Evolutionary conservation across 805 yeast genomes (phyloP), one percentile per base, ranked within the genome.

Genomic region (Ogataea corticis): DNA sequence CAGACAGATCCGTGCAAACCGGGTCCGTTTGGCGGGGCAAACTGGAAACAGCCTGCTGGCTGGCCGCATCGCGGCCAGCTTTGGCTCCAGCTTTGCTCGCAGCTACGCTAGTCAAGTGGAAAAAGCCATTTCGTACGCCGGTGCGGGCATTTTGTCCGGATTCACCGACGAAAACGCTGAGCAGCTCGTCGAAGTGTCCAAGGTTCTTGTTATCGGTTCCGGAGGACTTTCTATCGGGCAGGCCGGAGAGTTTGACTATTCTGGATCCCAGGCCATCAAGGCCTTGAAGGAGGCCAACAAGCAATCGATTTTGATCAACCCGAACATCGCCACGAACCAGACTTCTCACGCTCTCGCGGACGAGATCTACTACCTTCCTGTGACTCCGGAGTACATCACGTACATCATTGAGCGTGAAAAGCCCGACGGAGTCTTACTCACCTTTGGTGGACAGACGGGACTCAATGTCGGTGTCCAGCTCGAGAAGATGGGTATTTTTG

Each of bases 401-500:
- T 87, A 94, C 68, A 88, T 94, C 62, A 92, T 94, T 54, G 96
- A 94, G 71, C 83, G 96, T 54, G 99, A 94, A 73, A 80, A 82
- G 57, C 99, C 99, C 33, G 98, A 94, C 69, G 98, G 97, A 38
- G 91, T 94, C 45, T 75, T 92, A 63, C 78, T 92, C 63, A 92
- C 99, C 3, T 94, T 94, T 67, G 99, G 99, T 62, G 99, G 99
- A 56, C 99, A 94, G 74, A 94, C 99, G 28, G 99, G 86, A 54
- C 77, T 94, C 60, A 94, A 91, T 65, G 97, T 92, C 50, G 98
- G 98, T 71, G 95, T 94, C 42, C 85, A 89, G 61, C 79, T 94
- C 53, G 96, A 94, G 50, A 87, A 90, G 71, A 85, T 87, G 90
- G 98, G 97, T 54, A 88, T 89, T 47, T 85, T 95, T 61, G 89